Evolutionary conservation across 495 filamentous ascomycete genomes (phyloP), one percentile per base, ranked within the genome.

Genomic region (Filosporella fistucella): DNA sequence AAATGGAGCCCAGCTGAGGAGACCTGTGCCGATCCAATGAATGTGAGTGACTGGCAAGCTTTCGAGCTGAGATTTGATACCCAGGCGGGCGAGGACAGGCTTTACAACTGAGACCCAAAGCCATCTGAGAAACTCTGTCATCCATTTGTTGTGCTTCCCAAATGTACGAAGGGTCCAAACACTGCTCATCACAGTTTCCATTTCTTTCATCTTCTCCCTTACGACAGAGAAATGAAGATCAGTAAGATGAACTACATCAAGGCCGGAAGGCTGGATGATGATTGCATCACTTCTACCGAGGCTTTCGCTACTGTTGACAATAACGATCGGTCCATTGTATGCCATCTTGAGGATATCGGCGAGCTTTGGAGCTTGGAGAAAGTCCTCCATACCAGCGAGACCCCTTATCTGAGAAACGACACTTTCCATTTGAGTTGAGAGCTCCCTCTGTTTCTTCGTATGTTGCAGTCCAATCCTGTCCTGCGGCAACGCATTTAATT

Each of bases 21-120:
- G 28, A 2, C 57, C 61, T 7, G 49, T 43, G 1, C 54, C 55
- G 45, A 64, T 55, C 61, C 43, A 41, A 39, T 47, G 53, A 25
- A 40, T 40, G 11, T 30, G 16, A 21, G 45, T 14, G 10, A 38
- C n/a, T n/a, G 21, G 21, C 21, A 35, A 9, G 33, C 42, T 20
- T 17, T 35, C 29, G 30, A 4, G 5, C 18, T n/a, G 9, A 12
- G 10, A 10, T n/a, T n/a, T 21, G 17, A 18, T n/a, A 29, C n/a
- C n/a, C n/a, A n/a, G n/a, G n/a, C n/a, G n/a, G n/a, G n/a, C n/a
- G n/a, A n/a, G n/a, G n/a, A n/a, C n/a, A n/a, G n/a, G n/a, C n/a
- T n/a, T n/a, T n/a, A n/a, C n/a, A n/a, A n/a, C n/a, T n/a, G n/a
- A n/a, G n/a, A n/a, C n/a, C n/a, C n/a, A n/a, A n/a, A n/a, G n/a